These are phyloP conservation scores for Penicillium sp. DNA, from an alignment of 2,329 filamentous ascomycete species.

Conservation along the genomic window DNA sequence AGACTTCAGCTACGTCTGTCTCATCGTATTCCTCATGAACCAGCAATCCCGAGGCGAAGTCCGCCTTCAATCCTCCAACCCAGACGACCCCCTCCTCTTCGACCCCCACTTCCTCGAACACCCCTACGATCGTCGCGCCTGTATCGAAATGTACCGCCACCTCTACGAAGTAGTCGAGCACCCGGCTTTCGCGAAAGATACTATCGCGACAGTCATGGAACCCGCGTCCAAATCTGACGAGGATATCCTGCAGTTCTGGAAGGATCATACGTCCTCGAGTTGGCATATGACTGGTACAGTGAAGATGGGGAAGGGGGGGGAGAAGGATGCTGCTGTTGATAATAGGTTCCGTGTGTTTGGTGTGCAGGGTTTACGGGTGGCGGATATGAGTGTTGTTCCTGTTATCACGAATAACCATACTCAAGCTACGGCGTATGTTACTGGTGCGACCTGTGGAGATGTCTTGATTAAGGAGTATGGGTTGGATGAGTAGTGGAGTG, in stretches of 20 bases:
- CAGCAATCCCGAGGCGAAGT: conserved; percentile 60
- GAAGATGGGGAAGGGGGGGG: conserved; percentile 60
- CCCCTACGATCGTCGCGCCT: conserved; percentile 60
- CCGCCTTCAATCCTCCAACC: conserved; percentile 60
- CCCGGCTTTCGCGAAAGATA: conserved; percentile 55
- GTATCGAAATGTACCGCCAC: conserved; percentile 58
- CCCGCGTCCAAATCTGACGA: conserved; percentile 60
- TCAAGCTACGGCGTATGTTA: conserved; percentile 61
- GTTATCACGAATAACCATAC: conserved; percentile 57
- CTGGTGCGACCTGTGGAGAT: conserved; percentile 59
- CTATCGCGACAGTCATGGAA: conserved; percentile 48
- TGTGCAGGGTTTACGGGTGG: conserved; percentile 48
- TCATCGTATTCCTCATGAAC: conserved; percentile 60
- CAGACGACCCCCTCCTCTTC: conserved; percentile 58
- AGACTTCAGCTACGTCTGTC: conserved; percentile 51
- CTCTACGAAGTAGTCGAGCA: conserved; percentile 50
- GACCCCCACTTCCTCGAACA: conserved; percentile 61
- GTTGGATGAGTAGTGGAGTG: conserved; percentile 31
- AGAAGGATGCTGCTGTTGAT: conserved; percentile 57
- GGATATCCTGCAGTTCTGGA: conserved; percentile 59
- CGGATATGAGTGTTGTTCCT: conserved; percentile 53
- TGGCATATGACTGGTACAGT: conserved; percentile 65
- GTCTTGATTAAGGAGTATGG: conserved; percentile 55
- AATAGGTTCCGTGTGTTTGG: conserved; percentile 47
- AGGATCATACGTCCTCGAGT: conserved; percentile 52